Percentiles rank a stretch among this genome's conserved stretches.
phyloP scores from a whole-genome alignment of 768 basidiomycete species.

The Calocera cornea region DNA sequence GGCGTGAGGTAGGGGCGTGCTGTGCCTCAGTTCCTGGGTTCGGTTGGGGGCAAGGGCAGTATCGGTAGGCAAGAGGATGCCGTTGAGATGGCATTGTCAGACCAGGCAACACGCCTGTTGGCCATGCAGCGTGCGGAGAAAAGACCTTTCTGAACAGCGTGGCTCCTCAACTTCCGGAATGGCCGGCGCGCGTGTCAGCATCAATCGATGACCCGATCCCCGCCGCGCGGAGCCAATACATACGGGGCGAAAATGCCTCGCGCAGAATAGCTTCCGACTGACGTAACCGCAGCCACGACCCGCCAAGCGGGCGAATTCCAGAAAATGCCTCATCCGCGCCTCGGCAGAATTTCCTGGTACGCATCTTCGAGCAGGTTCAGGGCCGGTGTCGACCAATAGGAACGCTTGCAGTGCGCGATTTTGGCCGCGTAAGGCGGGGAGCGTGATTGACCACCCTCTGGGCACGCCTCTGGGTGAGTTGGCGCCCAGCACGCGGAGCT shows the following conservation, averaged over 20 bases:
- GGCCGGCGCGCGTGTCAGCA: background rate
- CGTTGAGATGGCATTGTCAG: too few species aligned
- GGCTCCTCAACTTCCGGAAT: too few species aligned
- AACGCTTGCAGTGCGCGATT: background rate
- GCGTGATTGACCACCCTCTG: background rate
- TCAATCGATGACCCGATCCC: constrained; percentile 1
- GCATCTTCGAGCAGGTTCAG: background rate
- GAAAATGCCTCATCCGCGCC: background rate
- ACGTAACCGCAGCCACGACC: background rate
- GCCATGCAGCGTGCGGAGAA: too few species aligned
- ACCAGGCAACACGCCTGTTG: too few species aligned
- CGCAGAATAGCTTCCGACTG: background rate
- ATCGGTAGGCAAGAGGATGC: too few species aligned
- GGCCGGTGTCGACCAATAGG: background rate
- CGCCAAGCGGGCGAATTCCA: too few species aligned
- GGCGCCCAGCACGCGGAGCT: background rate
- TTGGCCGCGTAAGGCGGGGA: background rate
- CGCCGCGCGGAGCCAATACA: background rate
- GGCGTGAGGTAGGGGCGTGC: too few species aligned
- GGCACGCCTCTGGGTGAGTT: background rate
- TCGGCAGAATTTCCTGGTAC: background rate
- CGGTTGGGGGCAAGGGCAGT: too few species aligned
- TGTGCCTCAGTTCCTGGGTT: too few species aligned
- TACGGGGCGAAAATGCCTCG: background rate
- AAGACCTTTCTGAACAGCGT: too few species aligned